These are phyloP conservation scores for Phaeomoniella chlamydospora DNA, from an alignment of 2,329 filamentous ascomycete species.

Conservation along the genomic window DNA sequence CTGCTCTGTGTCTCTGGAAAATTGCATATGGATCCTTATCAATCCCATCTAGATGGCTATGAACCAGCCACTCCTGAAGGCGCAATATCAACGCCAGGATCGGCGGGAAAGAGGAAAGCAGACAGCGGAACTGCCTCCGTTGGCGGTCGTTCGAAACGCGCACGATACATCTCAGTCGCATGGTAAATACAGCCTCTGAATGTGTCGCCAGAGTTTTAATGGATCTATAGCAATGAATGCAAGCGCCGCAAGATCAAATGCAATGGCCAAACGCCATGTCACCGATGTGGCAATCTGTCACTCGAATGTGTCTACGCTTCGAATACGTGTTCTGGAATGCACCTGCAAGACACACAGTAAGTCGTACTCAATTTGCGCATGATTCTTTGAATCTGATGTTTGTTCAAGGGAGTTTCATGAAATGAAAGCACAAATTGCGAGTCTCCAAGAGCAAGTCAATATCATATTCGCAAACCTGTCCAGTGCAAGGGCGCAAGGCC, in stretches of 20 bases:
- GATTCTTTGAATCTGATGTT: constrained; percentile 5
- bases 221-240: constrained; percentile 42
- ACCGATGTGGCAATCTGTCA: constrained; percentile 49
- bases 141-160: constrained; percentile 43
- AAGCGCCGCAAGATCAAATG: constrained; percentile 53
- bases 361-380: constrained; percentile 9
- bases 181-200: constrained; percentile 29
- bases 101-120: constrained; percentile 23
- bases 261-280: constrained; percentile 51
- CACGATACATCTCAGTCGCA: constrained; percentile 53
- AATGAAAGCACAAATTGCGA: constrained; percentile 59
- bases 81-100: not conserved
- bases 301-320: constrained; percentile 51
- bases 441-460: constrained; percentile 74
- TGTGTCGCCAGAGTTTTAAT: not conserved
- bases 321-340: constrained; percentile 53
- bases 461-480: constrained; percentile 57
- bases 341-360: constrained; percentile 76
- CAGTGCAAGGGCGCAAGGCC: constrained; percentile 38
- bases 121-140: constrained; percentile 13
- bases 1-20: too few relatives aligned
- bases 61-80: not conserved
- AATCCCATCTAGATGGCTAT: not conserved
- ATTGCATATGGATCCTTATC: not conserved
- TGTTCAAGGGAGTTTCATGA: constrained; percentile 56